Conservation (phyloP, 164 flowering plant genomes). For the Piper longum region DNA sequence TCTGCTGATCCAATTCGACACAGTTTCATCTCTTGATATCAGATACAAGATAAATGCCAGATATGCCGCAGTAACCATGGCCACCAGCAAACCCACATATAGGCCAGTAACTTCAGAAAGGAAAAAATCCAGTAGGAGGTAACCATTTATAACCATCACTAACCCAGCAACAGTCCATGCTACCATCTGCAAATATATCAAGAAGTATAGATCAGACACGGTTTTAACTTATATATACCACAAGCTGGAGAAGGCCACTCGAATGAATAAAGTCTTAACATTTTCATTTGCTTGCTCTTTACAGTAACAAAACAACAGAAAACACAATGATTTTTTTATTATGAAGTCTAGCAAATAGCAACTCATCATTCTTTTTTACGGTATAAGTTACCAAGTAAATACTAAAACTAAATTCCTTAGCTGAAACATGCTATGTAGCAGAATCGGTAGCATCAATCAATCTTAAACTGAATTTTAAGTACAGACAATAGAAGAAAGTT, state of each 20-base stretch:
- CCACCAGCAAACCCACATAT: constrained; percentile 34
- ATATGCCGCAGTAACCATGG: constrained; percentile 37
- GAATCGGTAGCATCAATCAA: neutral
- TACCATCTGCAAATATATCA: constrained; percentile 22
- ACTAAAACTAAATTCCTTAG: too few species aligned
- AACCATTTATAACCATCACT: constrained; percentile 79
- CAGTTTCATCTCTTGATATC: constrained; percentile 17
- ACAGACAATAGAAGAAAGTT: neutral
- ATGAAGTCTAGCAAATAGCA: too few species aligned
- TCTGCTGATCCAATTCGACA: constrained; percentile 14
- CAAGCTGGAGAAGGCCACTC: too few species aligned
- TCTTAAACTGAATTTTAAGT: too few species aligned
- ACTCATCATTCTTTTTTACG: too few species aligned
- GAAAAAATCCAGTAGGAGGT: constrained; percentile 69
- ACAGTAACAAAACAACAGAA: too few species aligned
- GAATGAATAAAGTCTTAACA: too few species aligned
- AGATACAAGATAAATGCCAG: constrained; percentile 57
- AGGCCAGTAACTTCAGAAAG: constrained; percentile 52
- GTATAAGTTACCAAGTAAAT: too few species aligned
- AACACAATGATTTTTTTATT: too few species aligned
- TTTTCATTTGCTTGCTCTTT: too few species aligned
- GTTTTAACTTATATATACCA: too few species aligned
- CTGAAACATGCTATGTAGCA: neutral
- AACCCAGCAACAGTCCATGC: constrained; percentile 77
- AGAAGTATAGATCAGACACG: neutral